phyloP scores from a whole-genome alignment of 1,139 yeast genomes.

The Kurtzmaniella quercitrusa region DNA sequence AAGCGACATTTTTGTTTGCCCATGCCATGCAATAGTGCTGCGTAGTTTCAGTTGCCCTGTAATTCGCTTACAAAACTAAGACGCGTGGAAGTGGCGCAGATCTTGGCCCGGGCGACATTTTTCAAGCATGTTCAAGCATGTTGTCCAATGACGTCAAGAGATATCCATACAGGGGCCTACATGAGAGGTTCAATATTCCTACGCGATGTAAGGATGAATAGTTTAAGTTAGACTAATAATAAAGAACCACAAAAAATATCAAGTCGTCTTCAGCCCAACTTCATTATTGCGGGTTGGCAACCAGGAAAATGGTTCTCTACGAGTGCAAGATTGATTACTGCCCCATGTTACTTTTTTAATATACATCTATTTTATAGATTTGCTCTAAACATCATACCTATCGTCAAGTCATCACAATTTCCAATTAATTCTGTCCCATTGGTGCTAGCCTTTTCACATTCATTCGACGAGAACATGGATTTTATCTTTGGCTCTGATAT shows the following conservation, averaged over 20 bases:
- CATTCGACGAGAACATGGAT: constrained; percentile 6
- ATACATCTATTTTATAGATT: background rate
- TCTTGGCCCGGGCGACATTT: background rate
- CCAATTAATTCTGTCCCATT: no score
- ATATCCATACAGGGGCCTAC: no score
- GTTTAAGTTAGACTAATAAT: no score
- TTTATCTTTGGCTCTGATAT: constrained; percentile 5
- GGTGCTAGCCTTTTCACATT: background rate
- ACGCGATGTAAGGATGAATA: no score
- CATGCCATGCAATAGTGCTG: background rate
- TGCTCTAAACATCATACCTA: background rate
- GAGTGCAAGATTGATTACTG: no score
- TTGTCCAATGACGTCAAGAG: no score
- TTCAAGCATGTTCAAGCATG: no score
- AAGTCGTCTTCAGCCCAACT: no score
- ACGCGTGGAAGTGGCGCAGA: background rate
- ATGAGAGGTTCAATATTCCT: no score
- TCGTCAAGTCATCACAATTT: background rate
- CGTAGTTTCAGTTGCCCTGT: background rate
- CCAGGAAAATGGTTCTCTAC: no score
- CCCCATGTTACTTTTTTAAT: background rate
- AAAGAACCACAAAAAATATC: no score
- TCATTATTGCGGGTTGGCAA: no score
- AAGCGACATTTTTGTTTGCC: background rate
- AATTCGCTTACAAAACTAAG: background rate